phyloP scores from a whole-genome alignment of 1,139 yeast species.

The Debaryomyces sp. region DNA sequence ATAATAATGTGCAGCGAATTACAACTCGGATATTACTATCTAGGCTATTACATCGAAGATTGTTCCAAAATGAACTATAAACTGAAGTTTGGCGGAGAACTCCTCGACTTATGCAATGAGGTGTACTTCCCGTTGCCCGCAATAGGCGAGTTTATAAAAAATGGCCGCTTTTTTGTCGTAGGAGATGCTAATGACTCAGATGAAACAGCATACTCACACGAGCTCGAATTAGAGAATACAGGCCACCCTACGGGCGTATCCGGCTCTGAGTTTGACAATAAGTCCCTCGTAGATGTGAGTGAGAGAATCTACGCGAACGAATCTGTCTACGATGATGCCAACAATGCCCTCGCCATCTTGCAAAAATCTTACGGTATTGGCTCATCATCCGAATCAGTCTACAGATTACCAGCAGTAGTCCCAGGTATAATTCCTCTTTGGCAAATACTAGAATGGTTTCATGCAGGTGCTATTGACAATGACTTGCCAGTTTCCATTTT shows the following conservation, averaged over 20 bases:
- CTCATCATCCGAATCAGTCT: neutral
- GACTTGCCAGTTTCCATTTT: conserved; percentile 21
- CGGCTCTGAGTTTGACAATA: conserved; percentile 13
- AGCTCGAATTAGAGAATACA: conserved; percentile 19
- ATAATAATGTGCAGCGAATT: conserved; percentile 52
- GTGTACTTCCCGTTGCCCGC: conserved; percentile 45
- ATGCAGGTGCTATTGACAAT: conserved; percentile 19
- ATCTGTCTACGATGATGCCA: conserved; percentile 26
- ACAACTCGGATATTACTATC: conserved; percentile 55
- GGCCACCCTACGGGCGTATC: conserved; percentile 20
- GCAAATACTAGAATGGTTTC: conserved; percentile 40
- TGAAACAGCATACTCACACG: conserved; percentile 11
- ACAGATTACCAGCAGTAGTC: conserved; percentile 41
- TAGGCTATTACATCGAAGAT: conserved; percentile 79
- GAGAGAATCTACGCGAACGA: conserved; percentile 37
- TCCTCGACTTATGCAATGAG: conserved; percentile 56
- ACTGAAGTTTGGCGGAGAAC: conserved; percentile 73
- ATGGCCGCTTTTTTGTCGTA: conserved; percentile 48
- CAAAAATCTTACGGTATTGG: conserved; percentile 9
- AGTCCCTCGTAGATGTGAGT: conserved; percentile 30
- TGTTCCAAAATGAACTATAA: conserved; percentile 86
- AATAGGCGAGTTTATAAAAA: conserved; percentile 30
- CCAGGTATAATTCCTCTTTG: conserved; percentile 56
- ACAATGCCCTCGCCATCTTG: conserved; percentile 24
- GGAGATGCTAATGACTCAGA: conserved; percentile 18